Base-by-base conservation (phyloP, 2,329 filamentous ascomycete species). In the Hypoxylon sp. region DNA sequence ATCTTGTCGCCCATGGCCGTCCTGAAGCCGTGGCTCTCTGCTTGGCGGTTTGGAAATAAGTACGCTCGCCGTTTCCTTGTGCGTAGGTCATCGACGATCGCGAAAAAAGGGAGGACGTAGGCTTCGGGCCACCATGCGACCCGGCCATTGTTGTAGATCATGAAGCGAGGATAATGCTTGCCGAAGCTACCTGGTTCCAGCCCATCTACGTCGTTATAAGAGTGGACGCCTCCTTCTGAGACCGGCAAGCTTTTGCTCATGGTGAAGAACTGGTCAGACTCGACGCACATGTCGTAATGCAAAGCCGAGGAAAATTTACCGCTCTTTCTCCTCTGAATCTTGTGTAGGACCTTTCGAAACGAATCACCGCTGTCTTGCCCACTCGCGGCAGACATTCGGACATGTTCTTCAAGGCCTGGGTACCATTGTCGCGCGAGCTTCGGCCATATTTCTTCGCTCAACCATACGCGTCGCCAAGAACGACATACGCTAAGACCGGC, bases 71-170 rank as follows among this genome's bases (percentile, higher is more conserved):
- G 70, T 20, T 59, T 62, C 30, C 72, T 70, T 2, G 70, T 73
- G 19, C 72, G 71, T 44, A 76, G 52, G 55, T 76, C 72, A 37
- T 76, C 74, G 37, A 76, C 68, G 19, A 76, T 66, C 6, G 73
- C 73, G 20, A 75, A 53, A 44, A 67, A 74, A 15, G 74, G 73
- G 28, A 73, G 68, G 44, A 64, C 64, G 39, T 72, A 74, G 3
- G 67, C 67, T 53, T 76, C 73, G 0, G 74, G 74, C 72, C 73
- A 76, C 73, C 73, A 76, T 1, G 72, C 74, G 11, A 73, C 65
- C 6, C 74, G 68, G 10, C 72, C 72, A 22, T 71, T 69, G 7
- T 65, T 69, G 37, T 75, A 74, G 43, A 71, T 66, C 64, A 71
- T 72, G 48, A 74, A 74, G 30, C 68, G 68, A 28, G 67, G 59